Conservation (phyloP, 805 yeast genomes). For the Peterozyma toletana region DNA sequence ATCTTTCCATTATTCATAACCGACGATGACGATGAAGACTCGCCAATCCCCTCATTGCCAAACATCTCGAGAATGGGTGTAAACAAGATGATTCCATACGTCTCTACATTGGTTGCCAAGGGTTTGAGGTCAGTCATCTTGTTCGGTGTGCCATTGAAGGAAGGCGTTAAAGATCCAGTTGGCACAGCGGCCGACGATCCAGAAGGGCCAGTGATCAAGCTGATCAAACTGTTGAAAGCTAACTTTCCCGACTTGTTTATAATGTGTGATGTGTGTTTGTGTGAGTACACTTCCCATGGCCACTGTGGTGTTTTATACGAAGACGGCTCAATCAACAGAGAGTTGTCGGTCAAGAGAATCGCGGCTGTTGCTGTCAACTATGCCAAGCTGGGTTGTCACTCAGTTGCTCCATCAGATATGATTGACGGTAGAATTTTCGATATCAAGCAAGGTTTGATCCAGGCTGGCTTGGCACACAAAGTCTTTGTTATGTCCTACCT, state of each 20-base stretch:
- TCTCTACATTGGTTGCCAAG: conserved; percentile 60
- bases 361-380: conserved; percentile 95
- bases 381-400: conserved; percentile 92
- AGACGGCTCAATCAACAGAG: conserved; percentile 80
- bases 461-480: conserved; percentile 77
- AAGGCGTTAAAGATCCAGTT: conserved; percentile 66
- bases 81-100: conserved; percentile 68
- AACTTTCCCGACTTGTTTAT: conserved; percentile 79
- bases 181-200: conserved; percentile 96
- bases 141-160: conserved; percentile 84
- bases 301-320: conserved; percentile 90
- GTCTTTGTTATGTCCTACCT: conserved; percentile 89
- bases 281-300: conserved; percentile 97
- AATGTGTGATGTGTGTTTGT: conserved; percentile 91
- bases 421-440: conserved; percentile 90
- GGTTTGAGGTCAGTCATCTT: conserved; percentile 83
- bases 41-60: conserved; percentile 70
- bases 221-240: conserved; percentile 55
- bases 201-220: conserved; percentile 85
- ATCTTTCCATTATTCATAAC: conserved; percentile 87
- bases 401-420: conserved; percentile 98
- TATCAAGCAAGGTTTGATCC: conserved; percentile 78
- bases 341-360: conserved; percentile 66
- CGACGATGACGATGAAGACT: conserved; percentile 76
- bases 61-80: conserved; percentile 84